phyloP scores from a whole-genome alignment of 179 eudicot species.

The Beta corolliflora region DNA sequence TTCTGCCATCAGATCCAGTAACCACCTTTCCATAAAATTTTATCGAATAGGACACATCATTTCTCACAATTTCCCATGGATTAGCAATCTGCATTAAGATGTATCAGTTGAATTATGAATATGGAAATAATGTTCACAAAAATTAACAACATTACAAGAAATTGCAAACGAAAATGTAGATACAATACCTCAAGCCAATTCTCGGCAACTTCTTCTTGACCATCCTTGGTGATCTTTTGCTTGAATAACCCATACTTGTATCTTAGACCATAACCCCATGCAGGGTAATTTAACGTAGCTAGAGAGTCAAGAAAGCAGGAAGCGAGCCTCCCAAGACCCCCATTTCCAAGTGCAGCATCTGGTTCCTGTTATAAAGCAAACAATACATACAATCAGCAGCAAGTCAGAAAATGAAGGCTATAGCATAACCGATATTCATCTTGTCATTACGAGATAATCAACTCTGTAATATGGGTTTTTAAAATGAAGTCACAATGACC shows the following conservation, averaged over 20 bases:
- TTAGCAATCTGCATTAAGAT: constrained; percentile 57
- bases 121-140: neutral
- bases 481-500: neutral
- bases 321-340: constrained; percentile 93
- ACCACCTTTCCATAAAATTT: constrained; percentile 73
- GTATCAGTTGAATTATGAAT: neutral
- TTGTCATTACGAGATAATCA: neutral
- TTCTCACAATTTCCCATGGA: constrained; percentile 85
- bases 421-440: neutral
- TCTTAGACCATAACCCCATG: constrained; percentile 96
- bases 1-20: constrained; percentile 62
- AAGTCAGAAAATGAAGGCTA: neutral
- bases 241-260: constrained; percentile 91
- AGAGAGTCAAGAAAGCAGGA: constrained; percentile 91
- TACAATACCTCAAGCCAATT: constrained; percentile 85
- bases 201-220: constrained; percentile 96
- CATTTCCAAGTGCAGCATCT: constrained; percentile 97
- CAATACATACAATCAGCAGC: neutral
- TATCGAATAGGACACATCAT: constrained; percentile 77
- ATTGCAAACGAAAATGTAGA: constrained; percentile 6
- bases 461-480: neutral
- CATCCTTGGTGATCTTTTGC: constrained; percentile 83
- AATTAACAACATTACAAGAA: neutral
- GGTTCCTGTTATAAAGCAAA: constrained; percentile 55
- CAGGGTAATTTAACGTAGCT: constrained; percentile 92